Percentiles rank a stretch among this genome's conserved stretches.
phyloP scores from a whole-genome alignment of 1,139 yeast genomes.

The Debaryomyces fabryi region DNA sequence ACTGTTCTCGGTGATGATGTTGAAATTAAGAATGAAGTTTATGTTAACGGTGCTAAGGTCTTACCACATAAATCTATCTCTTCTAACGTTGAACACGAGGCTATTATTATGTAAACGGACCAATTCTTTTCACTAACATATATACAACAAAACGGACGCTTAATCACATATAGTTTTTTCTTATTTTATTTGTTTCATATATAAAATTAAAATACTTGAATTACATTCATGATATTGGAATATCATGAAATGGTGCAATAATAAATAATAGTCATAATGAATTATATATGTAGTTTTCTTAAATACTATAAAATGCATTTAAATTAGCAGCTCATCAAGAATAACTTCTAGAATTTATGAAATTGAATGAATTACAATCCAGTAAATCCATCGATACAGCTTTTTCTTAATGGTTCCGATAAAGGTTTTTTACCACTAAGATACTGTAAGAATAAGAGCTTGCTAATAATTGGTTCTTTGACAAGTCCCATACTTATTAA shows the following conservation, averaged over 20 bases:
- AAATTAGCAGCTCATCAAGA: not conserved
- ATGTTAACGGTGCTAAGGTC: constrained; percentile 98
- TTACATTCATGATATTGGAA: not conserved
- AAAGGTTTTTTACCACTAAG: constrained; percentile 65
- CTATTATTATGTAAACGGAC: constrained; percentile 85
- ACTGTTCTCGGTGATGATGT: constrained; percentile 99
- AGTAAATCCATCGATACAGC: constrained; percentile 34
- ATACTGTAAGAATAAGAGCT: constrained; percentile 60
- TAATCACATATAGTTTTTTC: not conserved
- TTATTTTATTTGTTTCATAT: constrained; percentile 1
- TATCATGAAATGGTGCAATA: not conserved
- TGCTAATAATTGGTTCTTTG: constrained; percentile 51
- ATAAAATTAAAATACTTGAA: not conserved
- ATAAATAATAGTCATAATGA: not conserved
- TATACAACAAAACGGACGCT: not conserved
- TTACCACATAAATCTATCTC: constrained; percentile 98
- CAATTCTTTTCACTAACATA: not conserved
- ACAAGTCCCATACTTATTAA: constrained; percentile 49
- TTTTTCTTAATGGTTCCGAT: constrained; percentile 41
- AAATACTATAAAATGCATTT: not conserved
- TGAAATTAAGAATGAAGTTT: constrained; percentile 96
- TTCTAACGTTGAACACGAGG: constrained; percentile 94
- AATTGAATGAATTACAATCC: constrained; percentile 11
- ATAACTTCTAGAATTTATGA: not conserved
- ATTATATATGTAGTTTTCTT: not conserved